These are phyloP conservation scores for Aaosphaeria pasadenensis DNA, from an alignment of 2,329 filamentous ascomycete species.

Conservation along the genomic window DNA sequence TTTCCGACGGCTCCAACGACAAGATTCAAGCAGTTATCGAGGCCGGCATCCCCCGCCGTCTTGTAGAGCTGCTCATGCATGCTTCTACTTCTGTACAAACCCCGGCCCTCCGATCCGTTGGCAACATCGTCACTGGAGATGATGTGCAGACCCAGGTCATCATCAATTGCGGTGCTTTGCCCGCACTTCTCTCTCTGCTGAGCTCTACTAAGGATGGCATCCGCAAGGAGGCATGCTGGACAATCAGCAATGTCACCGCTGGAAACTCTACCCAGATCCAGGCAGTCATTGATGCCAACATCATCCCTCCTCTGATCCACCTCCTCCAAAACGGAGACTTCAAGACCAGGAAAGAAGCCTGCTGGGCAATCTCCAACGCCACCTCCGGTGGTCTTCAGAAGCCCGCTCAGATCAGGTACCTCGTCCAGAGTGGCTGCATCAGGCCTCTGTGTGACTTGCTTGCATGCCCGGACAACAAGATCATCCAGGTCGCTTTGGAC, in stretches of 20 bases:
- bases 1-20: conserved; percentile 96
- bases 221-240: conserved; percentile 99
- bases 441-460: conserved; percentile 95
- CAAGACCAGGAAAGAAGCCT: conserved; percentile 98
- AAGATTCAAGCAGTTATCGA: conserved; percentile 99
- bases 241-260: conserved; percentile 97
- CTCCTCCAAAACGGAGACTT: conserved; percentile 94
- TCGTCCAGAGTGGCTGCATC: conserved; percentile 92
- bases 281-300: conserved; percentile 92
- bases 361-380: conserved; percentile 99
- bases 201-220: conserved; percentile 99
- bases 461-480: conserved; percentile 98
- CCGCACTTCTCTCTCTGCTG: conserved; percentile 87
- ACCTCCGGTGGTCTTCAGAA: conserved; percentile 97
- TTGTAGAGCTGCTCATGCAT: conserved; percentile 97
- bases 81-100: conserved; percentile 98
- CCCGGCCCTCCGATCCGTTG: conserved; percentile 91
- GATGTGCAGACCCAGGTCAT: conserved; percentile 99
- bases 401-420: conserved; percentile 95
- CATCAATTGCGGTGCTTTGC: conserved; percentile 94
- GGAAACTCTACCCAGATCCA: conserved; percentile 98
- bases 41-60: conserved; percentile 90
- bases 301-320: conserved; percentile 94
- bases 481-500: conserved; percentile 97
- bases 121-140: conserved; percentile 98